These are phyloP conservation scores for Diversispora epigaea DNA, from an alignment of 192 early-diverging fungal species.

Conservation along the genomic window DNA sequence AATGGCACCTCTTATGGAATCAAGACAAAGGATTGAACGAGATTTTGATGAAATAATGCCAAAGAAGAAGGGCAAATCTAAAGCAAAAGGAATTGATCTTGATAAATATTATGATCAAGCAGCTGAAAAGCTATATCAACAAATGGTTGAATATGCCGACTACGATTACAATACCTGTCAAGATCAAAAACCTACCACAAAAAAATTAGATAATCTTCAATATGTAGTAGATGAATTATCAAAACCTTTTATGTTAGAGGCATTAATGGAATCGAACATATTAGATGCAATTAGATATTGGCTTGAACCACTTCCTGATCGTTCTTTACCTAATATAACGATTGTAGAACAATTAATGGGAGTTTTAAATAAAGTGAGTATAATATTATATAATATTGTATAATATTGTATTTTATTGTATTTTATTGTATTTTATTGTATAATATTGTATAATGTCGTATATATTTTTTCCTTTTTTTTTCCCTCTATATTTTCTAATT, in stretches of 20 bases:
- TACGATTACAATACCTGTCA: conserved; percentile 54
- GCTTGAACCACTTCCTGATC: conserved; percentile 88
- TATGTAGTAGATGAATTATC: conserved; percentile 44
- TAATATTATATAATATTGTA: neutral
- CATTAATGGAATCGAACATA: conserved; percentile 77
- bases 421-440: too few species aligned
- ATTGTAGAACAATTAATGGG: conserved; percentile 74
- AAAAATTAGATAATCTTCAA: conserved; percentile 60
- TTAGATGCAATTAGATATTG: conserved; percentile 77
- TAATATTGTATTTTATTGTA: neutral
- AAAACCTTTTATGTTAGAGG: conserved; percentile 60
- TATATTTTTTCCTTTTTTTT: too few species aligned
- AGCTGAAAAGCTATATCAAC: neutral
- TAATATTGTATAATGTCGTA: neutral
- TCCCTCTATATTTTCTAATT: neutral
- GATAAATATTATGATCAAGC: conserved; percentile 13
- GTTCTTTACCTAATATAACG: conserved; percentile 79
- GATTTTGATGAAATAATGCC: conserved; percentile 17
- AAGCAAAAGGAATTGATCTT: neutral
- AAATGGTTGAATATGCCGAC: conserved; percentile 48
- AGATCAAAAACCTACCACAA: conserved; percentile 54
- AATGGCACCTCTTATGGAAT: conserved; percentile 1
- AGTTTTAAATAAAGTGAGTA: conserved; percentile 58
- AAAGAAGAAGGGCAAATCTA: neutral
- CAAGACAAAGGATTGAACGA: conserved; percentile 1